These are phyloP conservation scores for Lenwebbia sp. DNA, from an alignment of 345 rosid genomes.

Conservation along the genomic window DNA sequence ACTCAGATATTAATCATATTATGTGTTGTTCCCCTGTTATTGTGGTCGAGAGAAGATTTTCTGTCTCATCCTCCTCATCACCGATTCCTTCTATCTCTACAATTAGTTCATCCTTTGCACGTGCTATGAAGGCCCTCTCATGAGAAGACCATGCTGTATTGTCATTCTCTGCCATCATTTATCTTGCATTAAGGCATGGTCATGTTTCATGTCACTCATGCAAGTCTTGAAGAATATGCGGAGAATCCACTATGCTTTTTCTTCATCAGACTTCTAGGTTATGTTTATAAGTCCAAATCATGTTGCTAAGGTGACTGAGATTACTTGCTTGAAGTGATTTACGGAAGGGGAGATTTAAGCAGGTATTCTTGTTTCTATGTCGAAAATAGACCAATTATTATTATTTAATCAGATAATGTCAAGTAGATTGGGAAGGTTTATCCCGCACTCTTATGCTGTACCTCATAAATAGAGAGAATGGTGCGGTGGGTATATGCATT, in stretches of 20 bases:
- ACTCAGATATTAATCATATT: neutral
- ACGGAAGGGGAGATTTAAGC: neutral
- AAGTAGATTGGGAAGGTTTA: neutral
- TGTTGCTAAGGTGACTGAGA: neutral
- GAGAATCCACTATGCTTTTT: neutral
- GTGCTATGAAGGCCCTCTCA: neutral
- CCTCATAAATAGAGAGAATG: neutral
- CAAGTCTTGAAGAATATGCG: neutral
- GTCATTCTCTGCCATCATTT: neutral
- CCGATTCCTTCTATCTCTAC: neutral
- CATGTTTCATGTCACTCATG: neutral
- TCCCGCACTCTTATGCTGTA: neutral
- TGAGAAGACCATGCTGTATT: neutral
- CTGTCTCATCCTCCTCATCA: neutral
- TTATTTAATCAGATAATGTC: neutral
- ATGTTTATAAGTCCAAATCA: neutral
- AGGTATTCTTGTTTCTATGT: neutral
- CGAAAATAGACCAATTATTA: neutral
- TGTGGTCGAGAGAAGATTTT: neutral
- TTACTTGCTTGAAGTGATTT: neutral
- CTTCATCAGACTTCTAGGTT: neutral
- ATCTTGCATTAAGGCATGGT: neutral
- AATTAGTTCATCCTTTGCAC: neutral
- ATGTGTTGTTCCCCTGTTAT: neutral
- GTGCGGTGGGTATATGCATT: neutral